Evolutionary conservation across 2,329 filamentous ascomycete species (phyloP), one percentile per base, ranked within the genome.

Genomic region (Ceratocystiopsis minuta): DNA sequence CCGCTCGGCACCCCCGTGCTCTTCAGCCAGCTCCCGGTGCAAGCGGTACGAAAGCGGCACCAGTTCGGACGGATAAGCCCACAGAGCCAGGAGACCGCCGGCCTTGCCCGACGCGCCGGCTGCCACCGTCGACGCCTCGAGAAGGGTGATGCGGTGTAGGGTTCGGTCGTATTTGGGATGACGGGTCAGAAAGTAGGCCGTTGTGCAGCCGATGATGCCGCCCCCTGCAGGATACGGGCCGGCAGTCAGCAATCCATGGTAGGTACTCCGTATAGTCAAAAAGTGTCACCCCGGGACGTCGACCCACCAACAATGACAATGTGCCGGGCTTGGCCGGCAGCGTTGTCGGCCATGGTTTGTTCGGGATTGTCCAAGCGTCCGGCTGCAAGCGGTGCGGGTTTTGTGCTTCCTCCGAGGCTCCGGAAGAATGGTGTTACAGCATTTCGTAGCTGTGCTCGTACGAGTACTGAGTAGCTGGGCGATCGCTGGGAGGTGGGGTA

Each of bases 91-190:
- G 5, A 98, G 67, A 1, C 90, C 90, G 15, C 90, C 90, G 0
- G 90, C 88, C 62, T 95, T 96, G 35, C 90, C 90, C 10, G 86
- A 94, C 34, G 90, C 88, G 18, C 83, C 88, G n/a, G 84, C 75
- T 7, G 90, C 90, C 49, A 96, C 78, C 37, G 77, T 16, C 3
- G 76, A 77, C 1, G 90, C 86, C 65, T 98, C 90, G 42, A 96
- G 68, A 28, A 98, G 67, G 1, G 82, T 93, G 52, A 96, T 79
- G 41, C 68, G 78, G 57, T 94, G 83, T 41, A 73, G 71, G 17
- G 70, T 60, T 36, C 78, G 75, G 56, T 90, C 70, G 63, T 82
- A 96, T 28, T 72, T 76, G 24, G 83, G 77, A 57, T 96, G 87
- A 48, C 83, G 78, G 2, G 86, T 90, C 36, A 96, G 67, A 55